Evolutionary conservation across 2,329 filamentous ascomycete genomes (phyloP).

Genomic region (Colletotrichum sp.): DNA sequence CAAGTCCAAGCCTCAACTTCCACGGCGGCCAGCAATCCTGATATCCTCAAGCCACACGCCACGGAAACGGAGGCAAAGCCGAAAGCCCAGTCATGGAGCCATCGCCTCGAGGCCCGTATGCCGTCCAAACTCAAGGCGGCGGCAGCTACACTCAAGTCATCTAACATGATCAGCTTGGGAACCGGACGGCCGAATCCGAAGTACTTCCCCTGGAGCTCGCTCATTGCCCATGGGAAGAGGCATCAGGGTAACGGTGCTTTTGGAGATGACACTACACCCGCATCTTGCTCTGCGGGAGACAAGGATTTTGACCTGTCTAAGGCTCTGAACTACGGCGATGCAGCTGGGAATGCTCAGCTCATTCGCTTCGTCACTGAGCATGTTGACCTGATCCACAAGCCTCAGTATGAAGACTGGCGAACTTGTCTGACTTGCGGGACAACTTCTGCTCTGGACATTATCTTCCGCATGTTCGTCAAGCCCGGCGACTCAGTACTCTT

Average conservation of each 20-base stretch:
- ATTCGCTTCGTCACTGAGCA: not conserved
- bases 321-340: not conserved
- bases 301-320: not conserved
- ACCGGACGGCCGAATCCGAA: not conserved
- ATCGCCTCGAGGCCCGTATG: not conserved
- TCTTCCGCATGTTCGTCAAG: not conserved
- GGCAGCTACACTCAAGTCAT: not conserved
- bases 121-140: not conserved
- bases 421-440: not conserved
- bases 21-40: no score
- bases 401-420: not conserved
- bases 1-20: not conserved
- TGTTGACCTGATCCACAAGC: not conserved
- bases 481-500: not conserved
- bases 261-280: rapidly evolving
- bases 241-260: not conserved
- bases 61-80: not conserved
- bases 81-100: not conserved
- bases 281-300: not conserved
- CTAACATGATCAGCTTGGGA: not conserved
- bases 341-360: not conserved
- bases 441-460: not conserved
- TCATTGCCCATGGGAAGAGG: not conserved
- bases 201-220: not conserved
- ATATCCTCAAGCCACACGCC: not conserved